Conservation (phyloP, 2,329 filamentous ascomycete species). For the Ophiostoma piceae region DNA sequence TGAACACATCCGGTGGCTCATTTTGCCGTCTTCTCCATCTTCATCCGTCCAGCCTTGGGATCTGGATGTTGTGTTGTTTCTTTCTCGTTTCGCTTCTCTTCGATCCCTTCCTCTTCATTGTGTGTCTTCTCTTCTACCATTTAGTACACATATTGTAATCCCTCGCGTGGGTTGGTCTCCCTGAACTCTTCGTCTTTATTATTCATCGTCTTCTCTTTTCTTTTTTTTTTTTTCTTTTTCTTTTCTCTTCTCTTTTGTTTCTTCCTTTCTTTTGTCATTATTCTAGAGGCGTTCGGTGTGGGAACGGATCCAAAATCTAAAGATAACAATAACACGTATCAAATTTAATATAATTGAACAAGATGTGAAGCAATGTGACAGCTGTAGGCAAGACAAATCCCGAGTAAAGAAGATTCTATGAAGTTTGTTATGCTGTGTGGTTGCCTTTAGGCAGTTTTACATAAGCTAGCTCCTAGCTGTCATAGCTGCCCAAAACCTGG, state of each 20-base stretch:
- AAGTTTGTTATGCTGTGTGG: background rate
- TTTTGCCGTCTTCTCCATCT: background rate
- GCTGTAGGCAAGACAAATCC: background rate
- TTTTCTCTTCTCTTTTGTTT: background rate
- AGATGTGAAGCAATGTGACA: background rate
- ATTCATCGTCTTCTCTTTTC: background rate
- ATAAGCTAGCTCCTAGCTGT: background rate
- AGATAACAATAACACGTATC: conserved; percentile 17
- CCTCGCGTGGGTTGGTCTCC: background rate
- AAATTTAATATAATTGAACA: background rate
- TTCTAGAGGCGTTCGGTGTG: conserved; percentile 23
- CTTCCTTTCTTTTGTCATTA: background rate
- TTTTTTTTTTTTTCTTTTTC: background rate
- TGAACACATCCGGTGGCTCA: background rate
- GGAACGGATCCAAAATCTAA: conserved; percentile 22
- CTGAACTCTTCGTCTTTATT: background rate
- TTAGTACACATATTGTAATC: conserved; percentile 13
- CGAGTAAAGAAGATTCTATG: background rate
- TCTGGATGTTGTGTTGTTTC: background rate
- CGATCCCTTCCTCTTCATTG: conserved; percentile 1
- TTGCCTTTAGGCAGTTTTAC: background rate
- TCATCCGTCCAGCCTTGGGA: background rate
- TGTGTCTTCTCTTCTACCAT: background rate
- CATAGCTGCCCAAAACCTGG: background rate
- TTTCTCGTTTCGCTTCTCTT: background rate